Conservation (phyloP, 2,329 filamentous ascomycete species). For the Claviceps capensis region DNA sequence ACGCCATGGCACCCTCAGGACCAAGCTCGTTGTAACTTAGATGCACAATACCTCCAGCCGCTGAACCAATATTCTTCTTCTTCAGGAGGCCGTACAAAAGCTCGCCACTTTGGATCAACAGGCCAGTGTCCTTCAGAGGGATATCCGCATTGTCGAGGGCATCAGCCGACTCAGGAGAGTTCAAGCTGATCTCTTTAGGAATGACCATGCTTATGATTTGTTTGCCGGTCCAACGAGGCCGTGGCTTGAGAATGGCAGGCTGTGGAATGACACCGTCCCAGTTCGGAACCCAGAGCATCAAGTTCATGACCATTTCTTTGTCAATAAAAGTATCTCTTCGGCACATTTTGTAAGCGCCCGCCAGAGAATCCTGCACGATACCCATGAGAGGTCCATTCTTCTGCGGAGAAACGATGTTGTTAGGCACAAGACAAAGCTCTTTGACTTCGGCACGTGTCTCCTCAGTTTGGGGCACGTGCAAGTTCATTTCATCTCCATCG, state of each 20-base stretch:
- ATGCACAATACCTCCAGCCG: conserved; percentile 82
- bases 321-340: conserved; percentile 82
- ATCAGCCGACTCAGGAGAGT: conserved; percentile 39
- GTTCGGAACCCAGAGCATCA: conserved; percentile 92
- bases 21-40: conserved; percentile 94
- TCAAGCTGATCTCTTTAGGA: conserved; percentile 71
- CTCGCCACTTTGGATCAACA: conserved; percentile 76
- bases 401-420: conserved; percentile 96
- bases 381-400: conserved; percentile 97
- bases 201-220: conserved; percentile 92
- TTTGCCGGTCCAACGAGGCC: conserved; percentile 93
- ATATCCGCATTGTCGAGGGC: conserved; percentile 36
- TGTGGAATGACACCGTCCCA: conserved; percentile 94
- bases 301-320: conserved; percentile 88
- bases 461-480: conserved; percentile 96
- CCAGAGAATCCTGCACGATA: conserved; percentile 96
- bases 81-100: conserved; percentile 80
- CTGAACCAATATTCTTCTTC: conserved; percentile 90
- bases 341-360: conserved; percentile 93
- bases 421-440: conserved; percentile 91
- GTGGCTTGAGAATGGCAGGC: conserved; percentile 86
- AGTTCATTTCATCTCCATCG: conserved; percentile 99
- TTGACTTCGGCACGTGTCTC: conserved; percentile 91
- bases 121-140: conserved; percentile 60
- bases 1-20: conserved; percentile 71